Evolutionary conservation across 345 rosid genomes (phyloP).

Genomic region (Corchorus olitorius): DNA sequence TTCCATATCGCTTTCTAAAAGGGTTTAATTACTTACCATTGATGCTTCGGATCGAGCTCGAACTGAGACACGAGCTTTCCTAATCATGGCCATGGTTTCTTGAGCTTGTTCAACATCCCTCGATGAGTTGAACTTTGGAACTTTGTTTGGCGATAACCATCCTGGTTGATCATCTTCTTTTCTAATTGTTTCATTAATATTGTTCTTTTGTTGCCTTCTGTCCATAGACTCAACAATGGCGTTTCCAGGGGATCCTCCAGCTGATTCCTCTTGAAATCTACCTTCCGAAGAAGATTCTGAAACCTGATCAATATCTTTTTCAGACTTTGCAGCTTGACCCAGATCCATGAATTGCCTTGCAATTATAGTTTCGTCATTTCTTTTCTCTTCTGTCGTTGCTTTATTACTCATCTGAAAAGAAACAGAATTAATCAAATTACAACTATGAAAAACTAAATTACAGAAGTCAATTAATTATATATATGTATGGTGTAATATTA

Average conservation of each 20-base stretch:
- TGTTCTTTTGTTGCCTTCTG: slow-evolving; percentile 25
- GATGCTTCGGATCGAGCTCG: slow-evolving; percentile 66
- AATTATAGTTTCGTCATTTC: slow-evolving; percentile 21
- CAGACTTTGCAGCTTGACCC: slow-evolving; percentile 33
- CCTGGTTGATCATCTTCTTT: slow-evolving; percentile 18
- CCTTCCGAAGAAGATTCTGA: slow-evolving; percentile 28
- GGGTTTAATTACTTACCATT: slow-evolving; percentile 38
- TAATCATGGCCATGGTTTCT: slow-evolving; percentile 38
- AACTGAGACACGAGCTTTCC: slow-evolving; percentile 72
- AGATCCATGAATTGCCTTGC: slow-evolving; percentile 50
- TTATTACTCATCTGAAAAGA: slow-evolving; percentile 28
- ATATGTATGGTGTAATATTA: slow-evolving; percentile 10
- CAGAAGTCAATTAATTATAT: neutral
- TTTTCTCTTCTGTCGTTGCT: slow-evolving; percentile 24
- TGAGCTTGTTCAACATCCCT: slow-evolving; percentile 23
- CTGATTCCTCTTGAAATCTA: slow-evolving; percentile 5
- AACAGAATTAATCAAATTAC: neutral
- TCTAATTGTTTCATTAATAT: slow-evolving; percentile 18
- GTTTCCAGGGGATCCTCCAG: slow-evolving; percentile 19
- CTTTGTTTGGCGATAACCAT: slow-evolving; percentile 16
- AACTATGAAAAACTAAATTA: slow-evolving; percentile 15
- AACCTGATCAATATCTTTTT: slow-evolving; percentile 20
- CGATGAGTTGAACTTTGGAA: slow-evolving; percentile 22
- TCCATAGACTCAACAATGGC: slow-evolving; percentile 34
- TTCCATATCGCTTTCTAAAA: neutral